Base-by-base conservation (phyloP, 192 early-diverging fungal genomes). In the Coemansia sp. region DNA sequence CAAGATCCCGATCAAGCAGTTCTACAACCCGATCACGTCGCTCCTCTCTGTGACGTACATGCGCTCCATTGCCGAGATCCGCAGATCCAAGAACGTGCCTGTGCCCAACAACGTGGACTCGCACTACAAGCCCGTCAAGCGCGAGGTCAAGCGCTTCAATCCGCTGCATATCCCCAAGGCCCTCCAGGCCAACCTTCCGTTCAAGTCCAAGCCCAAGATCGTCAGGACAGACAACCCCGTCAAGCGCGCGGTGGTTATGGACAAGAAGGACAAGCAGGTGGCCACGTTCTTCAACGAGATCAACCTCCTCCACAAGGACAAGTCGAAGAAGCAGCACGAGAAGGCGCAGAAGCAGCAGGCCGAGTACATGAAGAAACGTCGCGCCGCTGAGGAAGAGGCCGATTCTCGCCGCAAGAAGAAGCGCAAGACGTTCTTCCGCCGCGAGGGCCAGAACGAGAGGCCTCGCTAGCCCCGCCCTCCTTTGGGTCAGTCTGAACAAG, bases 11-110 rank as follows among this genome's bases (percentile, higher is more conserved):
- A 95, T 95, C 65, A 94, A 94, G 73, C 89, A 91, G 76, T 97
- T 91, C 84, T 99, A 97, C 86, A 99, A 98, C 81, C 98, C 96
- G 33, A 95, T 99, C 46, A 95, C 95, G 12, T 95, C 95, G 48
- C 85, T 98, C 35, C 78, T 99, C 38, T 86, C 88, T 35, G 95
- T 96, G 90, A 85, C 91, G 36, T 93, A 93, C 44, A 93, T 98
- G 93, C 88, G 95, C 26, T 83, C 92, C 35, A 92, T 89, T 20
- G 94, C 93, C 43, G 87, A 95, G 82, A 86, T 99, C 59, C 88
- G 96, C 24, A 82, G 87, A 14, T 91, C 88, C 6, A 73, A 88
- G 43, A 78, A 80, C 45, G 16, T 94, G 57, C 68, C 78, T 1
- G 85, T 91, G 67, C 92, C 91, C 0, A 84, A 88, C 72, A 91